phyloP scores from a whole-genome alignment of 768 basidiomycete species.

The Suillus tomentosus region DNA sequence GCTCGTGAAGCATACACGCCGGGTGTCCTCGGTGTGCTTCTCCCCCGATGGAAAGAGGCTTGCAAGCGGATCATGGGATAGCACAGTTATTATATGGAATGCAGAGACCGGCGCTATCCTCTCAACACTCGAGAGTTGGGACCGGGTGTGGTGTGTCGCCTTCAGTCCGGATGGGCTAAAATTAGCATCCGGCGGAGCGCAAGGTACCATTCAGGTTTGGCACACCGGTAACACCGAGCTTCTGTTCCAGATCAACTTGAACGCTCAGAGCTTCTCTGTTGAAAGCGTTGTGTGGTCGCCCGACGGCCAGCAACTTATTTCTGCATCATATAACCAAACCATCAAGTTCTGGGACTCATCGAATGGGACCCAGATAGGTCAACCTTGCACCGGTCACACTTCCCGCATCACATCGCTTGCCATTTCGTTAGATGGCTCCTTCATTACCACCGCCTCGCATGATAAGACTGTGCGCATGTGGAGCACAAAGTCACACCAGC shows the following conservation, averaged over 20 bases:
- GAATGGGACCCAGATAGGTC: too few species aligned
- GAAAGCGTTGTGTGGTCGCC: neutral
- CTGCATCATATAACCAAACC: too few species aligned
- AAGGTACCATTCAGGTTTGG: neutral
- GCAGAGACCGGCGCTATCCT: conserved; percentile 12
- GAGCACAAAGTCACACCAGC: conserved; percentile 37
- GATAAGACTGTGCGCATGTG: conserved; percentile 82
- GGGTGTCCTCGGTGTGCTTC: conserved; percentile 22
- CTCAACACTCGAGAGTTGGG: too few species aligned
- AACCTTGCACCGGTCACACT: neutral
- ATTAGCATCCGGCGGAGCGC: neutral
- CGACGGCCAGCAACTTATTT: neutral
- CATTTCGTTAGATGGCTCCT: conserved; percentile 63
- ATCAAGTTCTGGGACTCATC: too few species aligned
- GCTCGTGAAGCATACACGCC: conserved; percentile 27
- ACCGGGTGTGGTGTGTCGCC: neutral
- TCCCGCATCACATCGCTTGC: too few species aligned
- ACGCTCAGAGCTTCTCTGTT: neutral
- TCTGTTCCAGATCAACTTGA: neutral
- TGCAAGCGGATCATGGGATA: neutral
- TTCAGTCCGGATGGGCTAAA: neutral
- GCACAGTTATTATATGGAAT: conserved; percentile 1
- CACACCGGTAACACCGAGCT: neutral
- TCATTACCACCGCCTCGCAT: conserved; percentile 75
- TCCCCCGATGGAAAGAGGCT: conserved; percentile 8